phyloP scores from a whole-genome alignment of 2,329 filamentous ascomycete genomes.

The Hymenoscyphus fructigenus region DNA sequence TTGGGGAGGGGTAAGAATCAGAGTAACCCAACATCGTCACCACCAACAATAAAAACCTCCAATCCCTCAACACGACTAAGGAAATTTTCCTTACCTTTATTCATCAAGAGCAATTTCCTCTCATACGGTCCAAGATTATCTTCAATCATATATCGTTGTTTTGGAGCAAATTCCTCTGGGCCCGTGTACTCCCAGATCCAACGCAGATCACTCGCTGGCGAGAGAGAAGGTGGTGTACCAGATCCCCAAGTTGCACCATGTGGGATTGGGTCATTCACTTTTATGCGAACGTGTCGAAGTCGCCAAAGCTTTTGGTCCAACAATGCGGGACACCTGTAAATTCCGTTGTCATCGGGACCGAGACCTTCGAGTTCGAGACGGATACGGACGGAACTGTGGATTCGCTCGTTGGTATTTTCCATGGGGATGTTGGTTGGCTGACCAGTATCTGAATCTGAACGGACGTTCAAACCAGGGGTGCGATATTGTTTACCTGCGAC shows the following conservation, averaged over 20 bases:
- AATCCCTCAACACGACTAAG: neutral
- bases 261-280: slow-evolving; percentile 36
- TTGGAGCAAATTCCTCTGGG: slow-evolving; percentile 42
- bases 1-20: neutral
- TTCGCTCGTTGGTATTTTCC: slow-evolving; percentile 40
- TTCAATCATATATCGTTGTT: slow-evolving; percentile 48
- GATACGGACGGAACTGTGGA: slow-evolving; percentile 38
- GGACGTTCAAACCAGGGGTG: slow-evolving; percentile 40
- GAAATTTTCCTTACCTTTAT: slow-evolving; percentile 29
- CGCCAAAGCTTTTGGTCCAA: slow-evolving; percentile 28
- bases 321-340: slow-evolving; percentile 48
- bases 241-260: slow-evolving; percentile 36
- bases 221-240: slow-evolving; percentile 26
- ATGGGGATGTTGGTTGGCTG: slow-evolving; percentile 39
- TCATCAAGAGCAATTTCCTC: slow-evolving; percentile 46
- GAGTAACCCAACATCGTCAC: too few relatives aligned
- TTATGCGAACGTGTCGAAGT: slow-evolving; percentile 25
- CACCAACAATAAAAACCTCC: neutral
- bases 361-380: slow-evolving; percentile 38
- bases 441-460: slow-evolving; percentile 42
- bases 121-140: slow-evolving; percentile 55
- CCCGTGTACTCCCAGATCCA: slow-evolving; percentile 58
- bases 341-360: slow-evolving; percentile 38
- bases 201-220: slow-evolving; percentile 39
- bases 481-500: slow-evolving; percentile 43